Percentiles rank a stretch among this genome's conserved stretches.
Evolutionary conservation across 176 grass and related monocot species (phyloP).

Genomic region (Musa schizocarpa): DNA sequence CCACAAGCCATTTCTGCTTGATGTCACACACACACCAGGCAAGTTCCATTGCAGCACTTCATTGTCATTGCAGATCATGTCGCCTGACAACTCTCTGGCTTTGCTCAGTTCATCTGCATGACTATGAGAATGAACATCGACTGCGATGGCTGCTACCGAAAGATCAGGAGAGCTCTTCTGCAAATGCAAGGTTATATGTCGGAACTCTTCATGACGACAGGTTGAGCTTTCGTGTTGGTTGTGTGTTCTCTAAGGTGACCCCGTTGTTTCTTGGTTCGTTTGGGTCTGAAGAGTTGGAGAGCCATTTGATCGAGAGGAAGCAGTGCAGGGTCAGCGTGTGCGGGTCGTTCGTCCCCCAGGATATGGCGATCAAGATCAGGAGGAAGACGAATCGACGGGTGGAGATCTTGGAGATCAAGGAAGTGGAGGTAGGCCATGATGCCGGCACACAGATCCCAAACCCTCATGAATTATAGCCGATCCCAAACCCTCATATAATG

Average conservation of each 20-base stretch:
- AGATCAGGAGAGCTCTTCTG: conserved; percentile 62
- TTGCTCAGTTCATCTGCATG: conserved; percentile 54
- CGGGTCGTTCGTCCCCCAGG: conserved; percentile 63
- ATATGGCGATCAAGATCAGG: conserved; percentile 79
- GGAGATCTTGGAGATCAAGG: conserved; percentile 80
- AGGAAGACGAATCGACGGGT: conserved; percentile 73
- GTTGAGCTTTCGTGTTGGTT: background rate
- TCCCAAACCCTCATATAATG: no score
- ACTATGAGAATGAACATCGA: conserved; percentile 86
- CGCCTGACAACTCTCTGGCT: background rate
- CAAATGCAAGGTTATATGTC: conserved; percentile 63
- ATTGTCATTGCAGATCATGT: background rate
- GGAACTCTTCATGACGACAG: background rate
- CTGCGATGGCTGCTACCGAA: conserved; percentile 88
- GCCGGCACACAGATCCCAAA: background rate
- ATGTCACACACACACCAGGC: conserved; percentile 24
- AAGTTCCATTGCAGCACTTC: conserved; percentile 30
- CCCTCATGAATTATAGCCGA: no score
- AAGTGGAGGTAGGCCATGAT: conserved; percentile 21
- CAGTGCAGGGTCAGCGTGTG: conserved; percentile 53
- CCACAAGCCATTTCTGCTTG: conserved; percentile 8
- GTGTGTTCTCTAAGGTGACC: background rate
- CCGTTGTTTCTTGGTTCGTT: background rate
- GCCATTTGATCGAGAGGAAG: conserved; percentile 67
- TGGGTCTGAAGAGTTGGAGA: conserved; percentile 52